Percentiles rank a stretch among this genome's conserved stretches.
These are phyloP conservation scores for Aspergillus piperis DNA, from an alignment of 2,329 filamentous ascomycete species.

Conservation along the genomic window DNA sequence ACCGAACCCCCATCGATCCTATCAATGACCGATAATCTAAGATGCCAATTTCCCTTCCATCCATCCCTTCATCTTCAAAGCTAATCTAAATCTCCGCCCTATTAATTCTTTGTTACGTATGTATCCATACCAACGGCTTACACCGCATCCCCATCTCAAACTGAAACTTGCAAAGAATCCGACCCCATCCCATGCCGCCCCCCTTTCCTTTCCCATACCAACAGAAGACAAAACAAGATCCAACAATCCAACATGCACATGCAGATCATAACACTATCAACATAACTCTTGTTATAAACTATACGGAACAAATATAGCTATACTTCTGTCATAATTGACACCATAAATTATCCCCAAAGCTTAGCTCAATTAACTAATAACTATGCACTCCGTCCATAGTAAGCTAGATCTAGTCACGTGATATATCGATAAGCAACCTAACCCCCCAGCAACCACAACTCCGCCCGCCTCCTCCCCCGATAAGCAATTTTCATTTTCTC, in stretches of 20 bases:
- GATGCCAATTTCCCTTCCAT: background rate
- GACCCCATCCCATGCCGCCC: background rate
- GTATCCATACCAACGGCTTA: background rate
- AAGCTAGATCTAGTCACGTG: constrained; percentile 14
- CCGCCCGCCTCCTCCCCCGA: constrained; percentile 3
- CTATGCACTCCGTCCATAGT: no score
- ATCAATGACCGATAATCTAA: background rate
- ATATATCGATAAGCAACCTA: constrained; percentile 14
- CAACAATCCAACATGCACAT: background rate
- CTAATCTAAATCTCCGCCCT: no score
- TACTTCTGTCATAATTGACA: no score
- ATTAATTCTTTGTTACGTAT: no score
- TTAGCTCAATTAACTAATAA: no score
- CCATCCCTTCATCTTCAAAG: background rate
- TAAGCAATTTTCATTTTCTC: constrained; percentile 22
- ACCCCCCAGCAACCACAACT: background rate
- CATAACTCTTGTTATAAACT: no score
- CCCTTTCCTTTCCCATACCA: background rate
- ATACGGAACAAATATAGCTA: no score
- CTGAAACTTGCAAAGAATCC: background rate
- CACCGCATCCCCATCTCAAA: background rate
- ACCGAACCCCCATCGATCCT: background rate
- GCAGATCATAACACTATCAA: background rate
- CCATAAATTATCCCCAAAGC: no score
- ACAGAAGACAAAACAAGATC: background rate